Evolutionary conservation across 2,329 filamentous ascomycete species (phyloP).

Genomic region (Cladosporium sp.): DNA sequence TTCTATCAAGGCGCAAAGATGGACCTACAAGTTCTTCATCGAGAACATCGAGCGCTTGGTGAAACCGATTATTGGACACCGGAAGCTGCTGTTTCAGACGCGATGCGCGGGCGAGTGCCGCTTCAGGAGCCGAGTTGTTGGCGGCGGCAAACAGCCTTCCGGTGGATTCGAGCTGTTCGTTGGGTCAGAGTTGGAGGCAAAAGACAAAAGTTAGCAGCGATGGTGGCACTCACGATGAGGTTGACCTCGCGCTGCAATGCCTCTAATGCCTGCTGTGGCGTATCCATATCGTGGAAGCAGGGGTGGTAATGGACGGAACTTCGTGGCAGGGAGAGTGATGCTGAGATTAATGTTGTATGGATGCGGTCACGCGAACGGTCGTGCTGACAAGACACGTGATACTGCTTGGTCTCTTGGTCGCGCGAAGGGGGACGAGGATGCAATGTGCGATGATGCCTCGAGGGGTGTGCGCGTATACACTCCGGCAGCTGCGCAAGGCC

Average conservation of each 20-base stretch:
- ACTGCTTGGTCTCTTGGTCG: too few relatives aligned
- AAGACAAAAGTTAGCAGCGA: too few relatives aligned
- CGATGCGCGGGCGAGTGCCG: slow-evolving; percentile 25
- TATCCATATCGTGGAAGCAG: slow-evolving; percentile 13
- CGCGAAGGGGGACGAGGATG: too few relatives aligned
- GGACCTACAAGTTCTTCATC: slow-evolving; percentile 40
- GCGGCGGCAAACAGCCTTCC: slow-evolving; percentile 41
- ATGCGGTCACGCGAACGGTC: not conserved
- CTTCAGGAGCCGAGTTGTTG: slow-evolving; percentile 22
- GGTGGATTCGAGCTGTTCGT: slow-evolving; percentile 35
- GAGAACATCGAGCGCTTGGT: slow-evolving; percentile 47
- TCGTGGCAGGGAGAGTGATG: not conserved
- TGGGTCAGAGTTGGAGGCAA: not conserved
- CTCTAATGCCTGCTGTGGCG: slow-evolving; percentile 31
- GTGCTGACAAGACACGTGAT: too few relatives aligned
- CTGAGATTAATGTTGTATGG: not conserved
- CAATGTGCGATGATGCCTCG: too few relatives aligned
- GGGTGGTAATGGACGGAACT: not conserved
- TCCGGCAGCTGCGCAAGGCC: too few relatives aligned
- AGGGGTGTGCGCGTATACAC: too few relatives aligned
- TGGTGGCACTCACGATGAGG: slow-evolving; percentile 34
- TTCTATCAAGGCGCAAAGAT: not conserved
- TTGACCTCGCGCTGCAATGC: slow-evolving; percentile 44
- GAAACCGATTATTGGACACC: slow-evolving; percentile 37
- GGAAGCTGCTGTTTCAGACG: slow-evolving; percentile 35